Percentiles rank a stretch among this genome's conserved stretches.
Conservation (phyloP, 73 alveolate genomes). For the Stentor coeruleus region DNA sequence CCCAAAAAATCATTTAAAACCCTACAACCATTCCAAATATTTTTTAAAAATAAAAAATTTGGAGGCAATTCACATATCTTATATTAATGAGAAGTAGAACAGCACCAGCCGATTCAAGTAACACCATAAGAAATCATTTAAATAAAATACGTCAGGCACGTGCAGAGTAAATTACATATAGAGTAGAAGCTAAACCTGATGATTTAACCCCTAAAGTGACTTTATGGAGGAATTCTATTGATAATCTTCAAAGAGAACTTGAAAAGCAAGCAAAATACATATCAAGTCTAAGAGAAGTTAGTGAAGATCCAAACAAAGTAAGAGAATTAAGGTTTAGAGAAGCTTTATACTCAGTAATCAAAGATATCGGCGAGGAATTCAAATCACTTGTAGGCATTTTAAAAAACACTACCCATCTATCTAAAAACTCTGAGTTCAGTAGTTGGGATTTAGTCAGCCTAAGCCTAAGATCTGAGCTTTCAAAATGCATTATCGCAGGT, state of each 20-base stretch:
- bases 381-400: background rate
- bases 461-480: background rate
- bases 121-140: background rate
- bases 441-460: conserved; percentile 1
- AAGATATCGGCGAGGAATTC: conserved; percentile 18
- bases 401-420: background rate
- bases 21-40: background rate
- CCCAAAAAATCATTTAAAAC: background rate
- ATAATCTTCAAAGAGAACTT: conserved; percentile 22
- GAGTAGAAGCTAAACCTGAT: conserved; percentile 8
- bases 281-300: background rate
- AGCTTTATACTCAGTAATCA: background rate
- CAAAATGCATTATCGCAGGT: background rate
- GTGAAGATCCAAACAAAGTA: conserved; percentile 20
- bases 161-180: background rate
- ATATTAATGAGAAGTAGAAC: conserved; percentile 20
- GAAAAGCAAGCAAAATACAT: background rate
- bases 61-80: no score
- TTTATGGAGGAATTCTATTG: background rate
- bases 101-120: conserved; percentile 16
- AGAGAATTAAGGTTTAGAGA: conserved; percentile 1
- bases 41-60: no score
- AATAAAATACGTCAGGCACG: conserved; percentile 3
- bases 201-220: conserved; percentile 17
- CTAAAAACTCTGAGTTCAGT: conserved; percentile 9